Conservation (phyloP, 139 green algal genomes). For the Eudorina sp. region DNA sequence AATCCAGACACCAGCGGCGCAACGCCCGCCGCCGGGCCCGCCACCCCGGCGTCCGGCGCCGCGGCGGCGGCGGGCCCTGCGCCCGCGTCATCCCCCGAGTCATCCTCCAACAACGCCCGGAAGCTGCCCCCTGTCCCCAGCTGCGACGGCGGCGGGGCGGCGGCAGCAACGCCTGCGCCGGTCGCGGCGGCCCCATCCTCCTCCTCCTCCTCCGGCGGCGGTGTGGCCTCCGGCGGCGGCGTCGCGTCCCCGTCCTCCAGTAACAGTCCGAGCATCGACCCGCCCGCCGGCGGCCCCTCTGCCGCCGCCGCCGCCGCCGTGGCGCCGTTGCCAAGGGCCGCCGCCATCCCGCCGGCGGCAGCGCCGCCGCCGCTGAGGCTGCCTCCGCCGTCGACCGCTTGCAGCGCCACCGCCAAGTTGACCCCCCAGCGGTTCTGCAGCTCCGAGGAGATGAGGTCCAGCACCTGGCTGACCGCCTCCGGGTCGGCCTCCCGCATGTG, state of each 20-base stretch:
- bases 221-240: not conserved
- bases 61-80: not conserved
- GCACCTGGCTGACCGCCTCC: not conserved
- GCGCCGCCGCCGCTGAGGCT: not conserved
- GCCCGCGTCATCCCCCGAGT: not conserved
- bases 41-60: not conserved
- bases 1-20: too few species aligned
- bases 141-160: not conserved
- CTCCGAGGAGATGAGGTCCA: constrained; percentile 29
- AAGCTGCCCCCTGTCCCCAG: not conserved
- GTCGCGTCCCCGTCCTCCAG: not conserved
- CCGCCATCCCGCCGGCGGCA: not conserved
- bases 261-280: constrained; percentile 24
- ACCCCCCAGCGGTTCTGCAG: constrained; percentile 25
- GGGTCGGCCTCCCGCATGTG: constrained; percentile 38
- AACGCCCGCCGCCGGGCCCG: not conserved
- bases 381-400: not conserved
- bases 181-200: not conserved
- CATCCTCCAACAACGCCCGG: not conserved
- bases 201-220: not conserved
- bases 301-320: not conserved
- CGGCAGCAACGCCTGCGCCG: not conserved
- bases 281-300: not conserved
- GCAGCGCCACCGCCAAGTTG: not conserved
- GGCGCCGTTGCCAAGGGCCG: too few species aligned